Percentiles rank a stretch among this genome's conserved stretches.
These are phyloP conservation scores for Amanita rimosa DNA, from an alignment of 768 basidiomycete genomes.

Conservation along the genomic window DNA sequence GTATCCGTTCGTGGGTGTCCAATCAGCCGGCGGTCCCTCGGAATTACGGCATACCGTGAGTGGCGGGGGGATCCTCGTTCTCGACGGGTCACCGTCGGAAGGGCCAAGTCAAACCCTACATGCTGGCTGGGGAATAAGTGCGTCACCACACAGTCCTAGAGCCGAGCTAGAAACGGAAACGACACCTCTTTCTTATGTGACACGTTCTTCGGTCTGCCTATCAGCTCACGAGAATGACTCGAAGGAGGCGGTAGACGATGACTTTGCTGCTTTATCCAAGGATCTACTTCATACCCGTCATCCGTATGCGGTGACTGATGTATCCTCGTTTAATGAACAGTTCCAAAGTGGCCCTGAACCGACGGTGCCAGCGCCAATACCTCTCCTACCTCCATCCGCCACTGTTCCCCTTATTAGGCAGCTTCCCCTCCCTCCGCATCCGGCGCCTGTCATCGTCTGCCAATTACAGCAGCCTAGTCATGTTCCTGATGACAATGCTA, in stretches of 20 bases:
- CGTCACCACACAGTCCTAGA: neutral
- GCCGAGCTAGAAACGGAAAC: neutral
- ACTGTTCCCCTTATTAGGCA: neutral
- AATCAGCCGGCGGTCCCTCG: neutral
- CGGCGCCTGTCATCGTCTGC: neutral
- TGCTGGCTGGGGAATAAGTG: neutral
- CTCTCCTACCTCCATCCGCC: no score
- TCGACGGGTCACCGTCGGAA: neutral
- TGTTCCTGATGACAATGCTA: neutral
- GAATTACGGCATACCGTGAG: neutral
- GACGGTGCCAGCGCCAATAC: no score
- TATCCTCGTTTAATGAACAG: neutral
- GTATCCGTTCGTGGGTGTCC: constrained; percentile 1
- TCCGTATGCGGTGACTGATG: neutral
- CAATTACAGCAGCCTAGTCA: neutral
- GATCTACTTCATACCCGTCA: neutral
- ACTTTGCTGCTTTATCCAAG: no score
- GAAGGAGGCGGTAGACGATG: neutral
- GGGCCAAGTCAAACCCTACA: neutral
- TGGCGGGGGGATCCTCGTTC: neutral
- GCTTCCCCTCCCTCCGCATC: neutral
- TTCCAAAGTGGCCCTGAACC: neutral
- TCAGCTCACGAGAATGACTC: neutral
- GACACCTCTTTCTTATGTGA: neutral
- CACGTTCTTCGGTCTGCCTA: neutral